Evolutionary conservation across 1,139 yeast species (phyloP).

Genomic region (Geotrichum armillariae): DNA sequence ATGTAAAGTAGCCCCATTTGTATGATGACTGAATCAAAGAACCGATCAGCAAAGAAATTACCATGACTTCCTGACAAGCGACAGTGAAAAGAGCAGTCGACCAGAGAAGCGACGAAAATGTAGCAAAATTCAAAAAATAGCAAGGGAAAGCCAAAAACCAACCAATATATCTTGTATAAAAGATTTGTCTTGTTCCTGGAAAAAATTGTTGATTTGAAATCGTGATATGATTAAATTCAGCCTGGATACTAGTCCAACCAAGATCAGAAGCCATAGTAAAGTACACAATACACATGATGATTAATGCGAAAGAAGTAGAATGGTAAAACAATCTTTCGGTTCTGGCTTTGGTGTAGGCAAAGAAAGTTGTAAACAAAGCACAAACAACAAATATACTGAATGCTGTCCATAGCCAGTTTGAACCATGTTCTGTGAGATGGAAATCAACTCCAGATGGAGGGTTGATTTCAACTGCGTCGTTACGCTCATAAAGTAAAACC

Average conservation of each 20-base stretch:
- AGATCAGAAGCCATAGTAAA: constrained; percentile 67
- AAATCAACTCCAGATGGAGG: constrained; percentile 48
- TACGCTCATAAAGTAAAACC: constrained; percentile 28
- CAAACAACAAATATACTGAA: constrained; percentile 51
- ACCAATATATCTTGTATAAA: constrained; percentile 64
- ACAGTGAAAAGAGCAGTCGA: constrained; percentile 44
- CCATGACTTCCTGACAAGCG: constrained; percentile 50
- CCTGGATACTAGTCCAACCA: constrained; percentile 58
- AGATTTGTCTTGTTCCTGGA: constrained; percentile 58
- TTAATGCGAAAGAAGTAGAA: constrained; percentile 49
- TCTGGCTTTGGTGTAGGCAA: constrained; percentile 42
- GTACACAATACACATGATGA: constrained; percentile 53
- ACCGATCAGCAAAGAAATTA: constrained; percentile 57
- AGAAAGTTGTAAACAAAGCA: constrained; percentile 44
- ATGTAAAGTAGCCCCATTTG: constrained; percentile 65
- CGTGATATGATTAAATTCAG: constrained; percentile 56
- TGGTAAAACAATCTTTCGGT: constrained; percentile 47
- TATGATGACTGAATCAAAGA: constrained; percentile 54
- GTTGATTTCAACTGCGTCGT: constrained; percentile 53
- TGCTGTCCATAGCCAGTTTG: constrained; percentile 72
- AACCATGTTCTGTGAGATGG: constrained; percentile 58
- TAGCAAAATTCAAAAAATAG: constrained; percentile 49
- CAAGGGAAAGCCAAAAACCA: constrained; percentile 68
- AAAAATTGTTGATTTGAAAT: constrained; percentile 36
- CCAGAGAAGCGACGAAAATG: constrained; percentile 46